Conservation (phyloP, 2,329 filamentous ascomycete genomes). For the Lachnellula cervina region DNA sequence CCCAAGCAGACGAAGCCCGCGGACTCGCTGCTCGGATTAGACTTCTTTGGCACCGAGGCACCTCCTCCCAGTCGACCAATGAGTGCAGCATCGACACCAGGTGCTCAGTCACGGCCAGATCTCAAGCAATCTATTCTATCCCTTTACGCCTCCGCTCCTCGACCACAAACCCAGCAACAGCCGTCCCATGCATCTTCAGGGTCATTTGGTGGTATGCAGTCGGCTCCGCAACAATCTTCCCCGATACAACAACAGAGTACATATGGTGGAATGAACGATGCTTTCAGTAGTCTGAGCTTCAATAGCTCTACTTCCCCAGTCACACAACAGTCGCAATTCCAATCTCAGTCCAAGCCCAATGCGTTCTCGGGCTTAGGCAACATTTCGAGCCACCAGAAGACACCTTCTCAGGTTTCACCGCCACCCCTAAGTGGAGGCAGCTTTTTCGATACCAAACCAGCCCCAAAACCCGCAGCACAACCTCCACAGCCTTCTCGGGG, state of each 20-base stretch:
- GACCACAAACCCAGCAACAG: conserved; percentile 59
- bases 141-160: conserved; percentile 79
- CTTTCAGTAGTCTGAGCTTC: conserved; percentile 69
- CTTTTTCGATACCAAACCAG: conserved; percentile 76
- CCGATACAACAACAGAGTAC: conserved; percentile 31
- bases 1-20: conserved; percentile 65
- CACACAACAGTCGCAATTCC: conserved; percentile 34
- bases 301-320: conserved; percentile 41
- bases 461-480: conserved; percentile 44
- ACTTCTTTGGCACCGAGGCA: conserved; percentile 76
- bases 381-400: conserved; percentile 36
- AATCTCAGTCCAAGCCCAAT: conserved; percentile 35
- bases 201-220: conserved; percentile 64
- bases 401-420: conserved; percentile 40
- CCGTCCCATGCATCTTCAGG: conserved; percentile 52
- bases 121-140: conserved; percentile 97
- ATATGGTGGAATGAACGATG: conserved; percentile 63
- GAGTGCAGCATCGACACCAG: conserved; percentile 66
- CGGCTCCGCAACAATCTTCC: conserved; percentile 46
- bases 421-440: conserved; percentile 56
- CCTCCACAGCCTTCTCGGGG: conserved; percentile 43
- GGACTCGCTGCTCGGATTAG: conserved; percentile 85
- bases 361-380: conserved; percentile 46
- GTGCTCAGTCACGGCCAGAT: conserved; percentile 74
- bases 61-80: conserved; percentile 73